phyloP scores from a whole-genome alignment of 192 early-diverging fungal species.

The Gorgonomyces haynaldii region DNA sequence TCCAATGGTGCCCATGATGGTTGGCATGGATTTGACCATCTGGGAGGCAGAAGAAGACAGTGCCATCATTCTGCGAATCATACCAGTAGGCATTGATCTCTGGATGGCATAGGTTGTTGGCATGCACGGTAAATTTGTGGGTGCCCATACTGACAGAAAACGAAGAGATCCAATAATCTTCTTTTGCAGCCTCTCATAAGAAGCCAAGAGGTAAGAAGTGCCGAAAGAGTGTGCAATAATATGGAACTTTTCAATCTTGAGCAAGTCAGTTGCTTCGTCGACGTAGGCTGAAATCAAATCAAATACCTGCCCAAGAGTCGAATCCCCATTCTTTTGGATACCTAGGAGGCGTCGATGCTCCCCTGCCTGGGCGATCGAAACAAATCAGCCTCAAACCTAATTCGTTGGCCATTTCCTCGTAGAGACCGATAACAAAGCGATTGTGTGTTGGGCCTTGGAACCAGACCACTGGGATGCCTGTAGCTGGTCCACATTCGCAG shows the following conservation, averaged over 20 bases:
- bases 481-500: not conserved
- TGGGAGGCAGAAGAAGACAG: not conserved
- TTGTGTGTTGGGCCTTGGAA: constrained; percentile 6
- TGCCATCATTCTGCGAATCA: not conserved
- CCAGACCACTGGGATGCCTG: constrained; percentile 6
- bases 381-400: constrained; percentile 4
- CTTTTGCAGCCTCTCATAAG: not conserved
- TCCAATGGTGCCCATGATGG: constrained; percentile 9
- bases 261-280: constrained; percentile 6
- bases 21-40: constrained; percentile 4
- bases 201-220: constrained; percentile 5
- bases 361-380: constrained; percentile 11
- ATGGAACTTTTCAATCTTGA: constrained; percentile 5
- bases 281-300: constrained; percentile 1
- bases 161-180: constrained; percentile 10
- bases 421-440: constrained; percentile 7
- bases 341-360: constrained; percentile 4
- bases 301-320: constrained; percentile 1
- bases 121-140: constrained; percentile 14
- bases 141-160: constrained; percentile 9
- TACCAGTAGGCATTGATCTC: constrained; percentile 5
- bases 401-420: constrained; percentile 4
- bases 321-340: constrained; percentile 6
- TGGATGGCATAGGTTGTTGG: constrained; percentile 8
- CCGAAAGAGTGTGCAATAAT: constrained; percentile 9